These are phyloP conservation scores for Microglena sp. DNA, from an alignment of 139 green algal genomes.

Conservation along the genomic window DNA sequence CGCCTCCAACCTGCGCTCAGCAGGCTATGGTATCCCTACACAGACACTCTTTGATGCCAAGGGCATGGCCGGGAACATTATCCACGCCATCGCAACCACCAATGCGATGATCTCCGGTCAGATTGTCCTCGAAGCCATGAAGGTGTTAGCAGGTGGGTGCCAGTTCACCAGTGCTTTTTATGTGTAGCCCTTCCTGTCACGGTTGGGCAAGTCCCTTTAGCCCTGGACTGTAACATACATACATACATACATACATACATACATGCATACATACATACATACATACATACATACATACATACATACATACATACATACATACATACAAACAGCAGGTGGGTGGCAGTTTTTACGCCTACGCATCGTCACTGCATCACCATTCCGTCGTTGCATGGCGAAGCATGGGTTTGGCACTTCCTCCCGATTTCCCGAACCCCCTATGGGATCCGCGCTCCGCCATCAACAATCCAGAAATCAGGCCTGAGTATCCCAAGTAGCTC, in stretches of 20 bases:
- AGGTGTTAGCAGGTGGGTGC: conserved; percentile 61
- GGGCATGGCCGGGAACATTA: conserved; percentile 98
- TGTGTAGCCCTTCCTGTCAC: too few relatives aligned
- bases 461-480: neutral
- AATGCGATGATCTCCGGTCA: conserved; percentile 91
- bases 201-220: too few relatives aligned
- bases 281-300: too few relatives aligned
- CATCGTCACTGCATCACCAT: too few relatives aligned
- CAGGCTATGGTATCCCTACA: conserved; percentile 70
- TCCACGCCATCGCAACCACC: conserved; percentile 98
- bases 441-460: neutral
- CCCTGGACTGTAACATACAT: too few relatives aligned
- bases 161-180: too few relatives aligned
- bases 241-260: neutral
- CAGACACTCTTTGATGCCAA: conserved; percentile 79
- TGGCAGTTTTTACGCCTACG: neutral
- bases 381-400: too few relatives aligned
- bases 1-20: conserved; percentile 73
- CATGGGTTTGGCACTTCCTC: too few relatives aligned
- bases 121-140: conserved; percentile 84
- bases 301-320: too few relatives aligned
- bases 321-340: too few relatives aligned
- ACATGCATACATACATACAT: neutral
- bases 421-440: too few relatives aligned
- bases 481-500: too few relatives aligned